Percentiles rank a stretch among this genome's conserved stretches.
Conservation (phyloP, 495 filamentous ascomycete genomes). For the Pseudoneurospora amorphoporcata region DNA sequence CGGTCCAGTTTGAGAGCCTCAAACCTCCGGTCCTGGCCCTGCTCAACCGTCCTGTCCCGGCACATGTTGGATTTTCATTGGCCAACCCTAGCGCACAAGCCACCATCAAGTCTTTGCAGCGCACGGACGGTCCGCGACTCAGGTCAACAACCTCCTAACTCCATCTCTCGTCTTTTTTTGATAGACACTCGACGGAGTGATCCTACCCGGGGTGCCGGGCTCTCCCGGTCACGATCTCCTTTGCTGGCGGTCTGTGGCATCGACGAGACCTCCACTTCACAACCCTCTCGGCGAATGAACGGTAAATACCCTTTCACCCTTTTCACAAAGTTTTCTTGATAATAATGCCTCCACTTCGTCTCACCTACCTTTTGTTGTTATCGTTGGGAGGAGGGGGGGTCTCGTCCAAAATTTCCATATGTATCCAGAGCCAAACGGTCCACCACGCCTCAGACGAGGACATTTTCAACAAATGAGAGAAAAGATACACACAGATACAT, state of each 20-base stretch:
- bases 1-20: not conserved
- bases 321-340: not conserved
- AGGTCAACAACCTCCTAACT: not conserved
- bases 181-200: not conserved
- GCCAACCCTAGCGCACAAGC: not conserved
- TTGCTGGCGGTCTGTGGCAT: not conserved
- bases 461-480: not conserved
- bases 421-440: not conserved
- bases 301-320: not conserved
- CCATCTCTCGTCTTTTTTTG: not conserved
- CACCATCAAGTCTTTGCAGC: not conserved
- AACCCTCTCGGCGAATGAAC: not conserved
- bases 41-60: not conserved
- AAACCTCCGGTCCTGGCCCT: not conserved
- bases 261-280: not conserved
- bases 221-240: not conserved
- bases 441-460: not conserved
- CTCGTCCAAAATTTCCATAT: not conserved
- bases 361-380: not conserved
- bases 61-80: not conserved
- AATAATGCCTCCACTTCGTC: not conserved
- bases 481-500: not conserved
- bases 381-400: not conserved
- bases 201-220: not conserved
- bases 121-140: not conserved